phyloP scores from a whole-genome alignment of 2,329 filamentous ascomycete species.

The Monosporascus sp. region DNA sequence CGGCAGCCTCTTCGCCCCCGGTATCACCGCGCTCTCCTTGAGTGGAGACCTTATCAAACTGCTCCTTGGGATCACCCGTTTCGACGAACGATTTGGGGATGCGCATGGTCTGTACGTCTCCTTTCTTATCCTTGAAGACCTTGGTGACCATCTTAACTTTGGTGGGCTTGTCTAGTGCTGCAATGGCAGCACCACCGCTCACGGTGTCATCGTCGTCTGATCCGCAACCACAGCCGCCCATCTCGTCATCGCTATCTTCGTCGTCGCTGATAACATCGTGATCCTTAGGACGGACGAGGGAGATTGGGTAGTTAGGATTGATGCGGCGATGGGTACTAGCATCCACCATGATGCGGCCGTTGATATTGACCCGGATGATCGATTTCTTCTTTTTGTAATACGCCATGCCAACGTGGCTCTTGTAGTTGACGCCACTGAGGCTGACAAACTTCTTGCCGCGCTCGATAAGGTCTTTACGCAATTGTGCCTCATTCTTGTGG shows the following conservation, averaged over 20 bases:
- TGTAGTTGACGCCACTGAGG: constrained; percentile 79
- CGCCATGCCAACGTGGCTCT: constrained; percentile 75
- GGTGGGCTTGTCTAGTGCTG: constrained; percentile 31
- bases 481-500: constrained; percentile 62
- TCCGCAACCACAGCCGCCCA: constrained; percentile 33
- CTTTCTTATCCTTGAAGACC: constrained; percentile 40
- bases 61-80: constrained; percentile 36
- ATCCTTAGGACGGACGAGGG: constrained; percentile 67
- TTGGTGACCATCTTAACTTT: constrained; percentile 45
- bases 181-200: constrained; percentile 26
- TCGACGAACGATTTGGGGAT: constrained; percentile 30
- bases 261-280: constrained; percentile 51
- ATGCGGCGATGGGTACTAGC: constrained; percentile 75
- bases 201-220: constrained; percentile 28
- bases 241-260: constrained; percentile 40
- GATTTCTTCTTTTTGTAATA: constrained; percentile 77
- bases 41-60: constrained; percentile 48
- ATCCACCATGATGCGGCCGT: constrained; percentile 84
- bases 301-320: constrained; percentile 80
- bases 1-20: constrained; percentile 11
- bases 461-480: constrained; percentile 65
- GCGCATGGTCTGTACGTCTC: constrained; percentile 28
- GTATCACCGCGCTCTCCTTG: constrained; percentile 17
- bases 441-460: constrained; percentile 80
- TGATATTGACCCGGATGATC: constrained; percentile 75